Percentiles rank a stretch among this genome's conserved stretches.
phyloP scores from a whole-genome alignment of 352 stramenopile genomes.

The Elongisporangium anandrum region DNA sequence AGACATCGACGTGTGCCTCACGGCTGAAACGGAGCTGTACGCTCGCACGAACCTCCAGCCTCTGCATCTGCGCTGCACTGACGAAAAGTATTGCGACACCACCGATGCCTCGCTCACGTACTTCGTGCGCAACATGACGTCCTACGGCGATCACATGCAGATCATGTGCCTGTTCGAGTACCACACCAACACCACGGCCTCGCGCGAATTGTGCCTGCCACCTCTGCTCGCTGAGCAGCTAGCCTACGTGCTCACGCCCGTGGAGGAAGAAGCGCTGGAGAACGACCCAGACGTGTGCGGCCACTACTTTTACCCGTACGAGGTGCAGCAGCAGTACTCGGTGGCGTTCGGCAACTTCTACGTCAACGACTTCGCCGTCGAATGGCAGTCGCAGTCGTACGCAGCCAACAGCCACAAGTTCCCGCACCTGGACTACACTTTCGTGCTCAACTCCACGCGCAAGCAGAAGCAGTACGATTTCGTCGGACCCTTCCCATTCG shows the following conservation, averaged over 20 bases:
- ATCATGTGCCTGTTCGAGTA: slow-evolving; percentile 74
- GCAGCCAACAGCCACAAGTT: slow-evolving; percentile 43
- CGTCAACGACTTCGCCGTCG: slow-evolving; percentile 66
- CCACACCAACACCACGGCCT: slow-evolving; percentile 30
- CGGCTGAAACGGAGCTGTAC: slow-evolving; percentile 48
- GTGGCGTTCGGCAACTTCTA: slow-evolving; percentile 60
- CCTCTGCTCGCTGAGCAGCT: slow-evolving; percentile 56
- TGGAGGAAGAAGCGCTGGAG: slow-evolving; percentile 39
- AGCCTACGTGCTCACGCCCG: slow-evolving; percentile 48
- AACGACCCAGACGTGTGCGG: slow-evolving; percentile 68
- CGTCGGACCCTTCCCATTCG: slow-evolving; percentile 64
- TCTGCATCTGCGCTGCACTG: slow-evolving; percentile 51
- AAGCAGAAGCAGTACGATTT: slow-evolving; percentile 67
- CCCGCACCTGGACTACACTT: slow-evolving; percentile 52
- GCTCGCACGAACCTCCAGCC: slow-evolving; percentile 58
- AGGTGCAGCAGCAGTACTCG: slow-evolving; percentile 52
- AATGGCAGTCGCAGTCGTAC: slow-evolving; percentile 67
- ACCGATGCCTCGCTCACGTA: slow-evolving; percentile 34
- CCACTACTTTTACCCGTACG: slow-evolving; percentile 77
- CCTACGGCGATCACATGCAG: slow-evolving; percentile 61
- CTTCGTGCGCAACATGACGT: slow-evolving; percentile 58
- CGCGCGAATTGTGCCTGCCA: slow-evolving; percentile 55
- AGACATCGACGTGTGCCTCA: slow-evolving; percentile 48
- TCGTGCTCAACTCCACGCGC: slow-evolving; percentile 52
- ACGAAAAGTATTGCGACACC: slow-evolving; percentile 32